phyloP scores from a whole-genome alignment of 2,329 filamentous ascomycete genomes.

The Claviceps citrina region DNA sequence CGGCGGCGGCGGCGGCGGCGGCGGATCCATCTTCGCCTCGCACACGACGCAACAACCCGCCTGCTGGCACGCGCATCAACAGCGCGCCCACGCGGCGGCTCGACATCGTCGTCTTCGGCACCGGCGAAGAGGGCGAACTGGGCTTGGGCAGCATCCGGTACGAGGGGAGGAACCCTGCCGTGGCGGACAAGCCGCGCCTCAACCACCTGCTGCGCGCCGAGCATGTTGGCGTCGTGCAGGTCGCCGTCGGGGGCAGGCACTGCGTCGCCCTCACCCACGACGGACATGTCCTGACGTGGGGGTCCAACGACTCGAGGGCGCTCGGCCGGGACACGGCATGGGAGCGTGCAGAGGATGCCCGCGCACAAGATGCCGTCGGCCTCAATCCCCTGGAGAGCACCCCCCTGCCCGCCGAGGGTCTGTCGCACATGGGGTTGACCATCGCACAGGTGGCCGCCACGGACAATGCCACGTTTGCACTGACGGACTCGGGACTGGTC shows the following conservation, averaged over 20 bases:
- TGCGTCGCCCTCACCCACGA: constrained; percentile 45
- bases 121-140: constrained; percentile 8
- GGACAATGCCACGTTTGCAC: constrained; percentile 53
- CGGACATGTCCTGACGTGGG: constrained; percentile 50
- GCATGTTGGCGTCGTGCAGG: constrained; percentile 35
- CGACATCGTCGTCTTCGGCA: constrained; percentile 7
- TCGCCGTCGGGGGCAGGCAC: constrained; percentile 51
- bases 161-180: constrained; percentile 1
- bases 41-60: background rate
- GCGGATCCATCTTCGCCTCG: background rate
- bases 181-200: constrained; percentile 13
- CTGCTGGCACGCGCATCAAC: background rate
- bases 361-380: constrained; percentile 26
- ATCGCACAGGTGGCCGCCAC: constrained; percentile 45
- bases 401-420: constrained; percentile 30
- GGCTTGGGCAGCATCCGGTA: constrained; percentile 6
- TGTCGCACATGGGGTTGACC: constrained; percentile 32
- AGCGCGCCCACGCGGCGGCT: constrained; percentile 2
- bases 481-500: constrained; percentile 52
- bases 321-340: constrained; percentile 42
- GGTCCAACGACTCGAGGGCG: constrained; percentile 50
- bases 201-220: constrained; percentile 39
- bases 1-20: no score
- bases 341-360: constrained; percentile 22
- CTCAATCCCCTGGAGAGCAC: constrained; percentile 45